Base-by-base conservation (phyloP, 2,329 filamentous ascomycete species). In the Periglandula ipomoeae region DNA sequence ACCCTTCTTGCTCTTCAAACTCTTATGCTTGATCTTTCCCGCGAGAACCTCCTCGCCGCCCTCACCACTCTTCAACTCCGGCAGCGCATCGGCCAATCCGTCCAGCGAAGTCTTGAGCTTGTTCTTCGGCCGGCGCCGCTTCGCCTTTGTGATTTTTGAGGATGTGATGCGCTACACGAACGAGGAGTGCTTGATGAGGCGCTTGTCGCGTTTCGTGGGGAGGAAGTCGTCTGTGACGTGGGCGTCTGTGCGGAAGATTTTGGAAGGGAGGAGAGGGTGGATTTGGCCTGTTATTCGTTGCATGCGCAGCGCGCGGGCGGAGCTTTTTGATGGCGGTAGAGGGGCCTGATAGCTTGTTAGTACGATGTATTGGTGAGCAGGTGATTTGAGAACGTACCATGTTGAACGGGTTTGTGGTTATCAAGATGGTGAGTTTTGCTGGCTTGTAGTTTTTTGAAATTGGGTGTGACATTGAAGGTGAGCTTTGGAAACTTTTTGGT, bases 121-220 rank as follows among this genome's bases (percentile, higher is more conserved):
- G 65, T 89, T 90, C 52, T 74, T 78, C 0, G 87, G 82, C 69
- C 55, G 86, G 74, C 60, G 63, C 64, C 51, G 70, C 56, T 56
- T 59, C 22, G 51, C 4, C 13, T 49, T 49, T 23, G 38, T 39
- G 47, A 49, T 35, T 24, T 24, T 61, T 6, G 73, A 68, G 56
- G 89, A 88, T 55, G 82, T 72, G 58, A 95, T 85, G 54, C 83
- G 85, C 19, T 81, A 84, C 24, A 95, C 73, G 55, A 97, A 89
- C 13, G 82, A 70, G 0, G 85, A 85, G 72, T 88, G 88, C 62
- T 89, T 90, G 58, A 94, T 87, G 30, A 76, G 71, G 22, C 84
- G 85, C 71, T 91, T 95, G 71, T 94, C 87, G 62, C 79, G 83
- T 68, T 96, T 97, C 54, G 76, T 82, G 48, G 81, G 77, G 52